These are phyloP conservation scores for Claviceps quebecensis DNA, from an alignment of 2,329 filamentous ascomycete species.

Conservation along the genomic window DNA sequence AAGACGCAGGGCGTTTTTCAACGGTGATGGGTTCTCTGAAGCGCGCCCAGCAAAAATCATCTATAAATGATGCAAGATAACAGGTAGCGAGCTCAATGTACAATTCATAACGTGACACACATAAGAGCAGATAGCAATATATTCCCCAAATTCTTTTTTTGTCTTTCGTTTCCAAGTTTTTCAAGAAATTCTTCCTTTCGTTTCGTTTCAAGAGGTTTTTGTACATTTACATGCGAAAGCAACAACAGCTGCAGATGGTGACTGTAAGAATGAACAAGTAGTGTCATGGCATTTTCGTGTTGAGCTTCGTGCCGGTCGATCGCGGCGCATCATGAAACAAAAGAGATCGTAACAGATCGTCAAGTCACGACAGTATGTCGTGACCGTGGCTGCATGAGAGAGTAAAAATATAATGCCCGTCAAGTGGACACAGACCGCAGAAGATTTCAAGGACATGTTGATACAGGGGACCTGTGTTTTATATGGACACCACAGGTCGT, in stretches of 20 bases:
- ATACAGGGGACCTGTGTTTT: slow-evolving; percentile 18
- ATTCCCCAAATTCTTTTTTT: slow-evolving; percentile 3
- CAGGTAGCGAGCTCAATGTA: slow-evolving; percentile 16
- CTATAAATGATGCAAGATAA: slow-evolving; percentile 14
- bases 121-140: slow-evolving; percentile 1
- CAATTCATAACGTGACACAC: slow-evolving; percentile 17
- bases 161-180: slow-evolving; percentile 5
- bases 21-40: no score
- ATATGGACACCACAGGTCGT: slow-evolving; percentile 11
- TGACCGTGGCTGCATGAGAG: slow-evolving; percentile 19
- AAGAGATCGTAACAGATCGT: slow-evolving; percentile 21
- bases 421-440: slow-evolving; percentile 9
- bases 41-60: slow-evolving; percentile 12
- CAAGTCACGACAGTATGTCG: slow-evolving; percentile 24
- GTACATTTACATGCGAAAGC: slow-evolving; percentile 22
- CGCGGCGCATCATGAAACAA: slow-evolving; percentile 19
- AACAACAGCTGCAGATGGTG: slow-evolving; percentile 14
- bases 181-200: slow-evolving; percentile 1
- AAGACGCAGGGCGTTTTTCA: no score
- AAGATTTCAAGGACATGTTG: slow-evolving; percentile 7
- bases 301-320: slow-evolving; percentile 15
- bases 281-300: slow-evolving; percentile 9
- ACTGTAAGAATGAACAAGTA: slow-evolving; percentile 12
- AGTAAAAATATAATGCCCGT: slow-evolving; percentile 10
- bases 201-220: slow-evolving; percentile 12